Conservation (phyloP, 1,139 yeast genomes). For the Taphrina communis region DNA sequence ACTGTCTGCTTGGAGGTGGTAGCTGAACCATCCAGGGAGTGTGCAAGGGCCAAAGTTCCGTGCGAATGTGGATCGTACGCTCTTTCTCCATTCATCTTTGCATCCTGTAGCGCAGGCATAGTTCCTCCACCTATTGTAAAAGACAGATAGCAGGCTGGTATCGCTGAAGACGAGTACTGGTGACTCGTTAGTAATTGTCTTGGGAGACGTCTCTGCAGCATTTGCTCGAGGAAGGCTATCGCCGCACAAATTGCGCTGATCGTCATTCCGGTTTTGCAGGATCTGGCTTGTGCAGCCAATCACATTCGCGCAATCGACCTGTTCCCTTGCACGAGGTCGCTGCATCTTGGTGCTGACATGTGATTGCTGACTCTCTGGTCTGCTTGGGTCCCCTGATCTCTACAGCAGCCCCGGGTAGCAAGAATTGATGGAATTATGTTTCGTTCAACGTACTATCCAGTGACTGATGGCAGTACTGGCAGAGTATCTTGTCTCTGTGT, state of each 20-base stretch:
- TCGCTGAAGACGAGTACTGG: too few relatives aligned
- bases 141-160: too few relatives aligned
- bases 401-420: too few relatives aligned
- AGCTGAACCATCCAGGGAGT: conserved; percentile 12
- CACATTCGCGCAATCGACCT: background rate
- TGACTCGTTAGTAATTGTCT: too few relatives aligned
- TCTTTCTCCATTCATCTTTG: conserved; percentile 2
- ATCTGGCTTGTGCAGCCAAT: background rate
- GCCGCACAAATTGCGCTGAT: background rate
- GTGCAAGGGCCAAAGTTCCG: conserved; percentile 9
- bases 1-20: conserved; percentile 31
- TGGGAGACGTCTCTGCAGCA: too few relatives aligned
- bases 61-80: conserved; percentile 1
- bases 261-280: background rate
- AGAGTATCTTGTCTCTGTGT: background rate
- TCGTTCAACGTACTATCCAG: too few relatives aligned
- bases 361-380: background rate
- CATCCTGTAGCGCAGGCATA: background rate
- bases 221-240: background rate
- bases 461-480: too few relatives aligned
- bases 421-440: too few relatives aligned
- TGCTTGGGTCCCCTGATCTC: too few relatives aligned
- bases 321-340: too few relatives aligned
- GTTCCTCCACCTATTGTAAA: background rate
- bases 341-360: background rate